Percentiles rank a stretch among this genome's conserved stretches.
Evolutionary conservation across 2,329 filamentous ascomycete genomes (phyloP).

Genomic region (Monilinia polystroma): DNA sequence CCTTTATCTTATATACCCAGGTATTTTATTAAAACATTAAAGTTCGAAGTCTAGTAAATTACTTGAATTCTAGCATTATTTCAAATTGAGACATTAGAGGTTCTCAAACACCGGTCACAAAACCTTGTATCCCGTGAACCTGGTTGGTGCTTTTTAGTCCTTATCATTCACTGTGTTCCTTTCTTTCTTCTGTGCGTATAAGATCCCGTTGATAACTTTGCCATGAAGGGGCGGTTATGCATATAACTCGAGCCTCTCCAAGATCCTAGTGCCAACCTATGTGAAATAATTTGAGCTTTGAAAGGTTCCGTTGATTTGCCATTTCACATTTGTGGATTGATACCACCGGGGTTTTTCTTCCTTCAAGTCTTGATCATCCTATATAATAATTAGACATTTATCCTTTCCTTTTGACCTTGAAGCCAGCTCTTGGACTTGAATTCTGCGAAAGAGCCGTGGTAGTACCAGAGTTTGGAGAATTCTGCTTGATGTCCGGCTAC

Average conservation of each 20-base stretch:
- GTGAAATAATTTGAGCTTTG: neutral
- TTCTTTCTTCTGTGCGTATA: constrained; percentile 9
- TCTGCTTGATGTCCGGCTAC: neutral
- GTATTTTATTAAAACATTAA: neutral
- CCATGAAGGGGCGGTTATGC: constrained; percentile 1
- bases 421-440: neutral
- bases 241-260: constrained; percentile 10
- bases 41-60: neutral
- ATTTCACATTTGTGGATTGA: too few relatives aligned
- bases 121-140: constrained; percentile 15
- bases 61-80: neutral
- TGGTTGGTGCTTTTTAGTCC: constrained; percentile 8
- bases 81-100: neutral
- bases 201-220: constrained; percentile 2
- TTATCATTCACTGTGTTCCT: neutral
- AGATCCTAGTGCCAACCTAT: constrained; percentile 3
- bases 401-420: neutral
- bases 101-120: constrained; percentile 8
- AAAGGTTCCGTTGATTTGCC: neutral
- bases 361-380: neutral
- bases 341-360: neutral
- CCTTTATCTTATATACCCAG: neutral
- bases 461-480: neutral
- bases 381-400: too few relatives aligned
- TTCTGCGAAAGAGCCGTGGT: neutral